Evolutionary conservation across 2,329 filamentous ascomycete species (phyloP), one percentile per base, ranked within the genome.

Genomic region (Chrysoporthe austroafricana): DNA sequence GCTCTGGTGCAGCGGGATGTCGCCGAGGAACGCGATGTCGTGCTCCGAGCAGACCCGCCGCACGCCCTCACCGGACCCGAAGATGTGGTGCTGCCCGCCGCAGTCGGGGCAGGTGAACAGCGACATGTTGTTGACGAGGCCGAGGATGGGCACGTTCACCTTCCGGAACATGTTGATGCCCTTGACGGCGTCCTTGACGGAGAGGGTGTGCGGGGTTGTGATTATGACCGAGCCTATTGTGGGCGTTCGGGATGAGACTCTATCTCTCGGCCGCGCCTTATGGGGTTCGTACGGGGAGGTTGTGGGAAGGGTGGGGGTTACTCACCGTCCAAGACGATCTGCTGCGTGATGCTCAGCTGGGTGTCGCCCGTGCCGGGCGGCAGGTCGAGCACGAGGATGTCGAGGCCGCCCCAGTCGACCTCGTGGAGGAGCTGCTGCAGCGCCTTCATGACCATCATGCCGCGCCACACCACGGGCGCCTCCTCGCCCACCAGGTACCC

Each of bases 391-490:
- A 99, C 91, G 0, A 99, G 84, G 2, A 98, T 81, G 76, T 99
- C 96, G 2, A 99, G 82, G 14, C 90, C 90, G 16, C 91, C 93
- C 96, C 96, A 99, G 64, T 96, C 91, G 0, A 99, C 96, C 73
- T 97, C 93, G 77, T 97, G 95, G 8, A 99, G 86, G 5, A 99
- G 88, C 76, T 99, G 96, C 73, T 97, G 94, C 71, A 99, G 85
- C 0, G 96, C 96, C 76, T 98, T 99, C 85, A 97, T 96, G 16
- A 98, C 92, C 94, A 99, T 97, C 2, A 97, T 86, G 0, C 96
- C 96, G 63, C 96, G 89, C 96, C 96, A 99, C 43, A 96, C 94
- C 18, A 99, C 91, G 0, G 94, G 93, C 5, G 92, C 91, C 13
- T 89, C 86, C 71, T 93, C 90, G 26, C 87, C 88, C 1, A 97